phyloP scores from a whole-genome alignment of 495 filamentous ascomycete genomes.

The Physcia stellaris region DNA sequence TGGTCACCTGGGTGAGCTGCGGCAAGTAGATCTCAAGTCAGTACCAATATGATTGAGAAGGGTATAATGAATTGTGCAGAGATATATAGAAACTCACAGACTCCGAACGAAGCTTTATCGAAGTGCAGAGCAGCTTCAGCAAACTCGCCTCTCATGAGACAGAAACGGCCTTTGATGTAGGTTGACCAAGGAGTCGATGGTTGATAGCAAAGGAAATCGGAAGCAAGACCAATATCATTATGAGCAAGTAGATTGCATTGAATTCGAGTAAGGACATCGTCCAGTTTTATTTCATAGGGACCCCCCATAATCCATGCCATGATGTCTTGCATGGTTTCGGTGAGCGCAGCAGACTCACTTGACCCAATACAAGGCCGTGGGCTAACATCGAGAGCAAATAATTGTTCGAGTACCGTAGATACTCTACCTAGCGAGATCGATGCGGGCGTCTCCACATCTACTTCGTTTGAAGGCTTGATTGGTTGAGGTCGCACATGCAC shows the following conservation, averaged over 20 bases:
- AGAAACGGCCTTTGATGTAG: slow-evolving; percentile 75
- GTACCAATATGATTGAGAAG: neutral
- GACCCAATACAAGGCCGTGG: slow-evolving; percentile 28
- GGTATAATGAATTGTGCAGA: no score
- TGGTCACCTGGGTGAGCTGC: slow-evolving; percentile 32
- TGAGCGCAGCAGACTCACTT: slow-evolving; percentile 34
- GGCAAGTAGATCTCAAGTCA: slow-evolving; percentile 21
- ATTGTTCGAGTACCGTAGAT: slow-evolving; percentile 32
- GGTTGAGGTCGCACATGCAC: slow-evolving; percentile 32
- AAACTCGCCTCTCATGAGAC: slow-evolving; percentile 57
- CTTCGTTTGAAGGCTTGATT: slow-evolving; percentile 1
- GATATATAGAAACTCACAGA: slow-evolving; percentile 44
- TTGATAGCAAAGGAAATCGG: slow-evolving; percentile 61
- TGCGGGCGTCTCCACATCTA: neutral
- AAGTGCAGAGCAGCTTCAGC: slow-evolving; percentile 64
- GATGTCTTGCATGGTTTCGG: slow-evolving; percentile 34
- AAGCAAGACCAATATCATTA: slow-evolving; percentile 56
- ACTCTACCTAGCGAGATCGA: slow-evolving; percentile 2
- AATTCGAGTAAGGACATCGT: slow-evolving; percentile 39
- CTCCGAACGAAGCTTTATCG: slow-evolving; percentile 64
- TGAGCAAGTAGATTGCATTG: slow-evolving; percentile 60
- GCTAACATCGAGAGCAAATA: slow-evolving; percentile 34
- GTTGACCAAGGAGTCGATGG: slow-evolving; percentile 55
- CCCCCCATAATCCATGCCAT: slow-evolving; percentile 33
- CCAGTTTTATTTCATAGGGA: slow-evolving; percentile 25